Base-by-base conservation (phyloP, 495 filamentous ascomycete species). In the Hyaloscypha finlandica region DNA sequence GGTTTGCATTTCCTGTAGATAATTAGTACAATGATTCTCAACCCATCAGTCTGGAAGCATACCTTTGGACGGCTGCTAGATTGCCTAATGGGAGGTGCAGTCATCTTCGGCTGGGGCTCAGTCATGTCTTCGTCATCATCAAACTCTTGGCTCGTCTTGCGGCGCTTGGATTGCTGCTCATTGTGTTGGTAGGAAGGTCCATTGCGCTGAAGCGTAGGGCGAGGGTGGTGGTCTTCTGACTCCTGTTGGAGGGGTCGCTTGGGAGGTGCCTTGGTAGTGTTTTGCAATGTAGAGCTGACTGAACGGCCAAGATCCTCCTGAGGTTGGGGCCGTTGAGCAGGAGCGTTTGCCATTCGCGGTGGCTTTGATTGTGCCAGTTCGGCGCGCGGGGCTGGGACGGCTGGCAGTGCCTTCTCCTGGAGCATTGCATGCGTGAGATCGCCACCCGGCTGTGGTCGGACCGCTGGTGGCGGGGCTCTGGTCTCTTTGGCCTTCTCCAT, bases 21-120 rank as follows among this genome's bases (percentile, higher is more conserved):
- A 33, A 45, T 74, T 65, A 74, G 71, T 32, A 63, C 22, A 33
- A n/a, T 16, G 11, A 67, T 45, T 48, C 25, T 59, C 9, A 42
- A 30, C 1, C 32, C 3, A 14, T 30, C 6, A 8, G 25, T 39
- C 33, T 8, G 16, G 37, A 54, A 16, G 59, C 80, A 77, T 78
- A 91, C 90, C 85, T 92, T 93, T 72, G 81, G 84, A 68, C 89
- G 87, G 63, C 91, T 91, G 62, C 80, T 88, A 2, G 92, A 92
- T 68, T 92, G 91, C 63, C 93, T 86, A 63, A 95, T 91, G 14
- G 93, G 92, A 55, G 92, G 91, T 25, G 87, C 89, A 80, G 91
- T 94, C 58, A 91, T 85, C 59, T 74, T 83, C 16, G 69, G 64
- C 4, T 68, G 72, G 20, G 66, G 39, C 30, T 70, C 69, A 3